Percentiles rank a stretch among this genome's conserved stretches.
phyloP scores from a whole-genome alignment of 768 basidiomycete genomes.

The Leccinum barrowsii region DNA sequence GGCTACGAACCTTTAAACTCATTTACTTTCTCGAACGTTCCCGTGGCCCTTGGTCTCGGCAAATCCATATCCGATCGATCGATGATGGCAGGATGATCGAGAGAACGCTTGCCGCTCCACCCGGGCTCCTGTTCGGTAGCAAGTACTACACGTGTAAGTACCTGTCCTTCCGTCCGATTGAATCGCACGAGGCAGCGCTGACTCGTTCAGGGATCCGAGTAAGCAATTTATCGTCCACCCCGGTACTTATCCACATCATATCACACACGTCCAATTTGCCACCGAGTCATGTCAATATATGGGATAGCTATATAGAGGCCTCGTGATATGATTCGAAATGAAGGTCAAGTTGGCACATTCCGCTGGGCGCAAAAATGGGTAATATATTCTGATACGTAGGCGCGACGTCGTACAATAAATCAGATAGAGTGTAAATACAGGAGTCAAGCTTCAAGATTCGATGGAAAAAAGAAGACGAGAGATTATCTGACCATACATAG shows the following conservation, averaged over 20 bases:
- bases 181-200: background rate
- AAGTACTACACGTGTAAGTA: background rate
- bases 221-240: background rate
- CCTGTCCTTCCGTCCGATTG: background rate
- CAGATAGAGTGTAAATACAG: background rate
- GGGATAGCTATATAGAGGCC: no score
- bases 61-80: background rate
- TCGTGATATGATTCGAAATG: background rate
- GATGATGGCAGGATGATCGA: background rate
- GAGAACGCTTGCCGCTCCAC: background rate
- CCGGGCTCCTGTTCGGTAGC: background rate
- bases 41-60: background rate
- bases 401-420: constrained; percentile 8
- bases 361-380: background rate
- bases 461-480: background rate
- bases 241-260: background rate
- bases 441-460: background rate
- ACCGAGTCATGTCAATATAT: background rate
- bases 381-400: background rate
- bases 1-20: background rate
- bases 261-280: background rate
- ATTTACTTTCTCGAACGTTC: background rate
- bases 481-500: constrained; percentile 13
- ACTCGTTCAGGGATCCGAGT: background rate
- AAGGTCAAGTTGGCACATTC: background rate